Conservation (phyloP, 805 yeast species). For the Candida sphagnicola region DNA sequence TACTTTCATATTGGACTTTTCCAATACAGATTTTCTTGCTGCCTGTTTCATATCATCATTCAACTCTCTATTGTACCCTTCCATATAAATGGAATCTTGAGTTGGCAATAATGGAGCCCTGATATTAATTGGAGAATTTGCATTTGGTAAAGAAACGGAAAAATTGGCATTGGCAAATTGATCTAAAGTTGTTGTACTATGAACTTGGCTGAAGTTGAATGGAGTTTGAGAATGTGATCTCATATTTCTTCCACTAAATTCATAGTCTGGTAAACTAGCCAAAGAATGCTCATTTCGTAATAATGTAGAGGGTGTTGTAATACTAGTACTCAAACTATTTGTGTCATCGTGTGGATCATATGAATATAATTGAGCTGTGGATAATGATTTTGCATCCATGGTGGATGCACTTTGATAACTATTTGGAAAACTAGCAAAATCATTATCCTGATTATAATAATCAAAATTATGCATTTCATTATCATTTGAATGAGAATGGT, state of each 20-base stretch:
- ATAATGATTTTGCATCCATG: slow-evolving; percentile 1
- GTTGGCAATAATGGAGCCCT: not conserved
- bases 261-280: slow-evolving; percentile 28
- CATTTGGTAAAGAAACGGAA: slow-evolving; percentile 8
- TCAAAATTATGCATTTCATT: not conserved
- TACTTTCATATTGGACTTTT: not conserved
- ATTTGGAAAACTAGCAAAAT: not conserved
- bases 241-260: not conserved
- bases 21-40: not conserved
- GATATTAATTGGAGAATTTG: not conserved
- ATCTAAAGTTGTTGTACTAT: not conserved
- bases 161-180: not conserved
- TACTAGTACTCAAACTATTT: slow-evolving; percentile 5
- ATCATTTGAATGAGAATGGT: not conserved
- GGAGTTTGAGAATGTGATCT: slow-evolving; percentile 20
- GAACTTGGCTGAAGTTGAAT: not conserved
- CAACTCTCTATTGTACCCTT: not conserved
- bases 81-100: not conserved
- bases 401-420: not conserved
- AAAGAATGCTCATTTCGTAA: slow-evolving; percentile 24
- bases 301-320: slow-evolving; percentile 18
- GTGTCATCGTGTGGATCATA: slow-evolving; percentile 3
- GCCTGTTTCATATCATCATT: not conserved
- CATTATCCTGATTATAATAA: not conserved
- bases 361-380: slow-evolving; percentile 6